These are phyloP conservation scores for Plantago major DNA, from an alignment of 257 asterid genomes.

Conservation along the genomic window DNA sequence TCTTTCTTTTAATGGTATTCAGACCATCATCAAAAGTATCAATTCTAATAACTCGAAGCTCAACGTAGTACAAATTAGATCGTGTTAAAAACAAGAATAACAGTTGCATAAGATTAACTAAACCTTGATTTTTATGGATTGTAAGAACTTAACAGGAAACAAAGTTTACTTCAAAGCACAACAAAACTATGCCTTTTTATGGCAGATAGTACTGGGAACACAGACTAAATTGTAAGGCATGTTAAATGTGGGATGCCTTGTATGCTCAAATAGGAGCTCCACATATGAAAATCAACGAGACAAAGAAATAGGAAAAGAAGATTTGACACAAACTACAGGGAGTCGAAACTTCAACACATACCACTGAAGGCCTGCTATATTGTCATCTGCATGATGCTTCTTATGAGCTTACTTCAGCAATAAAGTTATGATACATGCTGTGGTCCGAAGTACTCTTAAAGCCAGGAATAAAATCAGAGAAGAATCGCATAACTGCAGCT, in stretches of 20 bases:
- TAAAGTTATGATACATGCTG: slow-evolving; percentile 37
- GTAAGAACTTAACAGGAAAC: not conserved
- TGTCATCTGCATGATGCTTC: not conserved
- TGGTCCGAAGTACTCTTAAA: slow-evolving; percentile 71
- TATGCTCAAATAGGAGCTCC: no score
- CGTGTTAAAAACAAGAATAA: not conserved
- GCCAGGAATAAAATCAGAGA: slow-evolving; percentile 83
- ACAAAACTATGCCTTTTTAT: not conserved
- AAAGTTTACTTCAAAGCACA: not conserved
- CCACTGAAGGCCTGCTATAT: slow-evolving; percentile 8
- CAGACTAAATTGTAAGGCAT: no score
- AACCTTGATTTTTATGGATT: not conserved
- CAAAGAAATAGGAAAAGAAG: slow-evolving; percentile 14
- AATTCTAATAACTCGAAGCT: not conserved
- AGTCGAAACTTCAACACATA: slow-evolving; percentile 11
- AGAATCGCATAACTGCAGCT: slow-evolving; percentile 81
- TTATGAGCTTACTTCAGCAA: slow-evolving; percentile 51
- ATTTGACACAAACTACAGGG: not conserved
- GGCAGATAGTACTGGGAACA: not conserved
- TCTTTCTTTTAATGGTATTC: not conserved
- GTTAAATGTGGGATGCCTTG: no score
- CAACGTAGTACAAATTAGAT: not conserved
- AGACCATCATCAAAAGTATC: slow-evolving; percentile 1
- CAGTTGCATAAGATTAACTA: not conserved
- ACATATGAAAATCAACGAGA: slow-evolving; percentile 11